Evolutionary conservation across 352 stramenopile genomes (phyloP).

Genomic region (Phytophthora melonis): DNA sequence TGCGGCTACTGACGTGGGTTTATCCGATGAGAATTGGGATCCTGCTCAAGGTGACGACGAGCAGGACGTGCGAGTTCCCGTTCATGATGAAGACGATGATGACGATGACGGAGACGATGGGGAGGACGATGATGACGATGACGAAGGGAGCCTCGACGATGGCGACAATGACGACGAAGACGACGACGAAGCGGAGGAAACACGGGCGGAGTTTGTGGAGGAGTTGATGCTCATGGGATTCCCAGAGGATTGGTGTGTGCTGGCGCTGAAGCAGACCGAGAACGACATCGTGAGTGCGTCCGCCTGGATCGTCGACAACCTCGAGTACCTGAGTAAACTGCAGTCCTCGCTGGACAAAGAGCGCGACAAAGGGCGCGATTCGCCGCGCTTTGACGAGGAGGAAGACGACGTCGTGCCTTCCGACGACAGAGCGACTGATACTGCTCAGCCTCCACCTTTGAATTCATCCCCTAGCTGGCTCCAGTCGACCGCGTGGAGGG

Average conservation of each 20-base stretch:
- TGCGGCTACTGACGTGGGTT: background rate
- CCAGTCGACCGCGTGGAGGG: conserved; percentile 18
- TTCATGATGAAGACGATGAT: conserved; percentile 12
- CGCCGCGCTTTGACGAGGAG: conserved; percentile 64
- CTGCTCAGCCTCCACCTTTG: background rate
- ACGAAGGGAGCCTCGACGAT: conserved; percentile 27
- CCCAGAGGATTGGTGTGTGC: conserved; percentile 91
- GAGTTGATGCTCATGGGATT: conserved; percentile 95
- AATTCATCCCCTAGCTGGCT: conserved; percentile 22
- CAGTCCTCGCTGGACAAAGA: conserved; percentile 83
- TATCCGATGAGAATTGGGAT: conserved; percentile 26
- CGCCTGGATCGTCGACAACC: conserved; percentile 94
- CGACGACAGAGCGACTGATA: conserved; percentile 6
- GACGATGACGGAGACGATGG: conserved; percentile 11
- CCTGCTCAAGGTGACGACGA: conserved; percentile 24
- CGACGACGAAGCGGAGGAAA: conserved; percentile 66
- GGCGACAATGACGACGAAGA: conserved; percentile 40
- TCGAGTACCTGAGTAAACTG: conserved; percentile 91
- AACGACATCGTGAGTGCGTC: conserved; percentile 93
- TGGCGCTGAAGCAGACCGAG: conserved; percentile 91
- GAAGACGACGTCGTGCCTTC: conserved; percentile 55
- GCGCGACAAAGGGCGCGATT: conserved; percentile 48
- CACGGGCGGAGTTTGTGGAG: conserved; percentile 83
- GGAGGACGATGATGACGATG: conserved; percentile 15
- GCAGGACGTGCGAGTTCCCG: conserved; percentile 1